Base-by-base conservation (phyloP, 352 stramenopile species). In the Blastocystis sp. region DNA sequence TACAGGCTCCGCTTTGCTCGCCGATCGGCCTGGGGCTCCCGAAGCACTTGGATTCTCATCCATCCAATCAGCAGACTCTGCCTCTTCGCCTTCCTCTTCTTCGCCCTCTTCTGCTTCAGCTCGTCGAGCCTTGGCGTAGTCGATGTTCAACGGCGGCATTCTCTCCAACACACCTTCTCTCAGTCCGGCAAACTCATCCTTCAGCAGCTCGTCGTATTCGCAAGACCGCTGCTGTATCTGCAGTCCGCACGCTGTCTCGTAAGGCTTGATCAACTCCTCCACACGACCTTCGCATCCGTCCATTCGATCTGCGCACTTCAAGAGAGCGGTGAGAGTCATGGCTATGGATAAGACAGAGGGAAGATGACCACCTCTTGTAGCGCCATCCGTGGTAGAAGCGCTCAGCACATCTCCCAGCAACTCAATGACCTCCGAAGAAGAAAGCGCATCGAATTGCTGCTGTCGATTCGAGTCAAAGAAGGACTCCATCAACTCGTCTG, bases 211-310 rank as follows among this genome's bases (percentile, higher is more conserved):
- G 18, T 43, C 26, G 54, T 89, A 98, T 91, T 99, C 97, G 61
- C 94, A 97, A 13, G 96, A 94, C 43, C 96, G 94, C 63, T 98
- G 94, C 92, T 99, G 96, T n/a, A 98, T 92, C 90, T 99, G 96
- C 6, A 98, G 91, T 37, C 23, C 13, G 47, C 39, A 56, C 0
- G 59, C 59, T 7, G 76, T 87, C 63, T 96, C 94, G 90, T 97
- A 95, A 56, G 95, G 94, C 47, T 92, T 93, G 23, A 98, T 93
- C 73, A 98, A 91, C 53, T 92, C 92, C n/a, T 94, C 92, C 1
- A 91, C 76, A 26, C 63, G 64, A 34, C 39, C 90, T 54, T 89
- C 91, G 47, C 91, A 87, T 0, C 91, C 91, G 64, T 92, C 91
- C 59, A 98, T 97, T 2, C 96, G 92, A 69, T 96, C 96, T 79